Conservation (phyloP, 768 basidiomycete species). For the Termitomyces sp. region DNA sequence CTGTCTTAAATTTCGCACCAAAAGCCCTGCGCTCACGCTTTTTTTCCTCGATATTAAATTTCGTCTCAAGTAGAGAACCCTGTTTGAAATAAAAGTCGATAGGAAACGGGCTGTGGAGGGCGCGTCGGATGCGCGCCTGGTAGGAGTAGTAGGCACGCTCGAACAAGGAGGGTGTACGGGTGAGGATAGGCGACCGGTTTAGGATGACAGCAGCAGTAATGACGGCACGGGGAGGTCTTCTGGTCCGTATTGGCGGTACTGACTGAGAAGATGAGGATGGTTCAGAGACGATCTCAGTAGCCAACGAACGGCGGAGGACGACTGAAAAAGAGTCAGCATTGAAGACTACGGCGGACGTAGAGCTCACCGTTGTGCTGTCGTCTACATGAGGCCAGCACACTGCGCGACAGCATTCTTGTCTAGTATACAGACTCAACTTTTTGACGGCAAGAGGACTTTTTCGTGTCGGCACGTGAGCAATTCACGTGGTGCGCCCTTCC, state of each 20-base stretch:
- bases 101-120: constrained; percentile 85
- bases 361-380: constrained; percentile 22
- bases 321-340: constrained; percentile 5
- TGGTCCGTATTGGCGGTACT: constrained; percentile 11
- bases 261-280: constrained; percentile 14
- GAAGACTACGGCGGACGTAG: background rate
- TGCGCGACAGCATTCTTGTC: constrained; percentile 28
- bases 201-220: constrained; percentile 65
- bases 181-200: constrained; percentile 73
- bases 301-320: constrained; percentile 31
- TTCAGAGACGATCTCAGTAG: constrained; percentile 32
- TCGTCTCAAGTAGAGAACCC: constrained; percentile 77
- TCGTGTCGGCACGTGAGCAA: constrained; percentile 5
- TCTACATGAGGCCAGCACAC: constrained; percentile 24
- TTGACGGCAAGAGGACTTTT: background rate
- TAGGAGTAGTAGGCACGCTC: constrained; percentile 82
- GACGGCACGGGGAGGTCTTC: constrained; percentile 15
- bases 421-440: constrained; percentile 1
- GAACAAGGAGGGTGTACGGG: constrained; percentile 65
- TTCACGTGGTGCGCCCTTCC: constrained; percentile 5
- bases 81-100: constrained; percentile 92
- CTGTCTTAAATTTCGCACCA: constrained; percentile 52
- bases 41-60: constrained; percentile 74
- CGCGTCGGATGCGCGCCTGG: constrained; percentile 76
- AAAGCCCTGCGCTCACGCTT: constrained; percentile 70